Evolutionary conservation across 2,329 filamentous ascomycete genomes (phyloP), one percentile per base, ranked within the genome.

Genomic region (Hymenotorrendiella dingleyae): DNA sequence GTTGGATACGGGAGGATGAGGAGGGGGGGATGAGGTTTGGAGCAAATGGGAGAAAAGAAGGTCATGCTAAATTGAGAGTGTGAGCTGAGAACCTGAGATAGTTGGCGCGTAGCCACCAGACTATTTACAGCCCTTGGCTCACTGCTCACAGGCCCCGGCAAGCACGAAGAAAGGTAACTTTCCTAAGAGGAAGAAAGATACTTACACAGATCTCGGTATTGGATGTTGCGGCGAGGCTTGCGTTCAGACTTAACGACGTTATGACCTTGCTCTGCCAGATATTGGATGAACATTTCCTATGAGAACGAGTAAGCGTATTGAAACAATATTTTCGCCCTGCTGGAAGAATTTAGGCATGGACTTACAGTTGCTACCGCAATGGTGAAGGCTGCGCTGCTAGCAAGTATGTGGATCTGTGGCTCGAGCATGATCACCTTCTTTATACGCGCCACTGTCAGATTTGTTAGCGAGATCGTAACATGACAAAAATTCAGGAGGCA

Each of bases 381-480:
- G 44, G 91, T 82, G 63, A 97, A 97, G 16, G 90, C 86, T 41
- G 91, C 91, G 60, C 94, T 94, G 64, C 90, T 94, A 35, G 90
- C 94, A 64, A 88, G 94, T 61, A 86, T 78, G 49, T 72, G 73
- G 49, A 95, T 85, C 49, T 96, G 91, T 32, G 86, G 80, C 64
- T 98, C 93, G 45, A 88, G 77, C 36, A 80, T 77, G 47, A 98
- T 87, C 62, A 98, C 95, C 68, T 94, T 95, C 68, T 96, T 96
- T 46, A 98, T 87, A 57, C 93, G 80, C 14, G 93, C 86, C 43
- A 97, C 93, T 97, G 50, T 16, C 14, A 45, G 32, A 33, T 29
- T 22, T 9, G 21, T 38, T 24, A 34, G 14, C n/a, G 21, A 34
- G 26, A 16, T 29, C 23, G 16, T 33, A 34, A n/a, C n/a, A n/a